These are phyloP conservation scores for Fagus sylvatica DNA, from an alignment of 306 rosid genomes.

Conservation along the genomic window DNA sequence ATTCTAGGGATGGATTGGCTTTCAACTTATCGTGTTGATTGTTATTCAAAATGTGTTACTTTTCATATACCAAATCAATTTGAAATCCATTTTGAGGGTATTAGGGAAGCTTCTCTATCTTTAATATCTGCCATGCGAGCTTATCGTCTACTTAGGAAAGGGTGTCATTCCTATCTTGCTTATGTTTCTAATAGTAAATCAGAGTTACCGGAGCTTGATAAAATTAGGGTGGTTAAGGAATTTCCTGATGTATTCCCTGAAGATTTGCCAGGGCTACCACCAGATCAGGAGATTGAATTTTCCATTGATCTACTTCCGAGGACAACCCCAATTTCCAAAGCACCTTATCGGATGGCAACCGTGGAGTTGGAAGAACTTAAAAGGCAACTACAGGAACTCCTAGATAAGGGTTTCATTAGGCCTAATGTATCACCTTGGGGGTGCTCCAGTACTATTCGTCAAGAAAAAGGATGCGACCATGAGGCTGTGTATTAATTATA, in stretches of 20 bases:
- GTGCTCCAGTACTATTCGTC: background rate
- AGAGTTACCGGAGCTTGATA: background rate
- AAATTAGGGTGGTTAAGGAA: background rate
- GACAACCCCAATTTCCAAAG: background rate
- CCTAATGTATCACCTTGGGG: background rate
- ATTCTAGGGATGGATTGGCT: background rate
- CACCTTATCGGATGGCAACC: background rate
- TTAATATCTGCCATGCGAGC: background rate
- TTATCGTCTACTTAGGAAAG: background rate
- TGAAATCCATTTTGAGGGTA: background rate
- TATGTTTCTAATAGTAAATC: background rate
- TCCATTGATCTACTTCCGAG: background rate
- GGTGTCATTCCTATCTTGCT: background rate
- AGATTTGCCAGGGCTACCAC: background rate
- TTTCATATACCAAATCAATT: background rate
- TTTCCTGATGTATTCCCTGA: background rate
- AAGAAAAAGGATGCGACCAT: background rate
- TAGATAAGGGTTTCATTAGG: background rate
- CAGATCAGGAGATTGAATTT: background rate
- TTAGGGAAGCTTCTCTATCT: background rate
- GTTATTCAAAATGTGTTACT: background rate
- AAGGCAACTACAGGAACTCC: background rate
- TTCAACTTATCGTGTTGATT: background rate
- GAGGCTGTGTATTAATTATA: background rate
- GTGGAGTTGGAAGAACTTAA: background rate